These are phyloP conservation scores for Leccinum insolens DNA, from an alignment of 1,284 basidiomycete species.

Conservation along the genomic window DNA sequence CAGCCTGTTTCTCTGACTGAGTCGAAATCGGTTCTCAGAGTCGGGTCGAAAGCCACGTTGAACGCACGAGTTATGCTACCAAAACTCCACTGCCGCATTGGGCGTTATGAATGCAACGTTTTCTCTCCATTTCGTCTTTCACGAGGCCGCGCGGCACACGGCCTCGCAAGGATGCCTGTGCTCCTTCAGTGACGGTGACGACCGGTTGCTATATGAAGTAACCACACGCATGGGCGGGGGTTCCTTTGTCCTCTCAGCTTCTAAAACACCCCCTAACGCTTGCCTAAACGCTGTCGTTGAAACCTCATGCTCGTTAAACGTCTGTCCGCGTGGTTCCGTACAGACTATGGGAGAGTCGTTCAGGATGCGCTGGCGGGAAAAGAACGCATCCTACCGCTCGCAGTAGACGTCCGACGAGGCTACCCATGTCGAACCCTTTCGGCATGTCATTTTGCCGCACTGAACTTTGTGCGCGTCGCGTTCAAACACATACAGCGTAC, in stretches of 20 bases:
- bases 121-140: constrained; percentile 2
- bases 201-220: constrained; percentile 21
- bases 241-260: background rate
- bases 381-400: constrained; percentile 26
- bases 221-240: constrained; percentile 4
- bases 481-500: constrained; percentile 42
- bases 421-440: constrained; percentile 13
- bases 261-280: background rate
- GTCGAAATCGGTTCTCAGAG: background rate
- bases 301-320: constrained; percentile 22
- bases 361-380: constrained; percentile 29
- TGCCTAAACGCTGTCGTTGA: background rate
- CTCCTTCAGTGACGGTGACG: constrained; percentile 5
- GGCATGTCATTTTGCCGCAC: constrained; percentile 24
- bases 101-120: constrained; percentile 24
- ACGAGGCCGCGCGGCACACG: constrained; percentile 13
- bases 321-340: constrained; percentile 15
- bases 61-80: background rate
- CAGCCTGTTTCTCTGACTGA: background rate
- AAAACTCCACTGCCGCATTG: background rate
- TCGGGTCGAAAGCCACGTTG: background rate
- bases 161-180: background rate
- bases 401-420: constrained; percentile 1
- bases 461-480: constrained; percentile 34
- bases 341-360: constrained; percentile 10